A percentile compares a stretch with the other conserved stretches of the same genome.
phyloP scores from a whole-genome alignment of 129 eudicot genomes.

The Arctium lappa region DNA sequence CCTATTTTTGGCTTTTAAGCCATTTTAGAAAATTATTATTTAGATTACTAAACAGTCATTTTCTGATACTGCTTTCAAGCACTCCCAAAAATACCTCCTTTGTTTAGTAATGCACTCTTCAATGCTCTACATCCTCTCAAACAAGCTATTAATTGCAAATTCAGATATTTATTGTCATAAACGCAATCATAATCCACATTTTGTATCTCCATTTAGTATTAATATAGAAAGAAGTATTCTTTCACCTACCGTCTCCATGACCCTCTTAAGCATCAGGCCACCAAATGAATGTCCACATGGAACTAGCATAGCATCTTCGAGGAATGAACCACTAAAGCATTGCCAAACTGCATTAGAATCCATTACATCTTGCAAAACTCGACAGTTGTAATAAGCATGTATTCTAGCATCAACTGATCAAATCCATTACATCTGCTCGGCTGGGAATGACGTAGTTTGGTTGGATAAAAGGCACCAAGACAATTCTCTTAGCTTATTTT shows the following conservation, averaged over 20 bases:
- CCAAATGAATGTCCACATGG: constrained; percentile 99
- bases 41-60: background rate
- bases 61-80: background rate
- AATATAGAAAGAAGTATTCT: background rate
- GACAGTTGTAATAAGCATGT: background rate
- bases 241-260: constrained; percentile 66
- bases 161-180: background rate
- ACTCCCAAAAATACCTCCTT: background rate
- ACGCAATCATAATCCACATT: constrained; percentile 8
- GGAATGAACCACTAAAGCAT: constrained; percentile 66
- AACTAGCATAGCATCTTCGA: constrained; percentile 95
- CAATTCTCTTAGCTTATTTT: background rate
- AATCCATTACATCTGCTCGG: too few species aligned
- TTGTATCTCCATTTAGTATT: background rate
- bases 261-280: constrained; percentile 86
- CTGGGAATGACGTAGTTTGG: background rate
- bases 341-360: constrained; percentile 10
- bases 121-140: background rate
- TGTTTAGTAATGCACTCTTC: background rate
- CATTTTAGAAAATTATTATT: background rate
- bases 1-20: background rate
- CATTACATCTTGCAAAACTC: constrained; percentile 6
- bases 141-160: background rate
- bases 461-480: background rate
- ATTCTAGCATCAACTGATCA: background rate